phyloP scores from a whole-genome alignment of 768 basidiomycete genomes.

The Fistulinella prunicolor region DNA sequence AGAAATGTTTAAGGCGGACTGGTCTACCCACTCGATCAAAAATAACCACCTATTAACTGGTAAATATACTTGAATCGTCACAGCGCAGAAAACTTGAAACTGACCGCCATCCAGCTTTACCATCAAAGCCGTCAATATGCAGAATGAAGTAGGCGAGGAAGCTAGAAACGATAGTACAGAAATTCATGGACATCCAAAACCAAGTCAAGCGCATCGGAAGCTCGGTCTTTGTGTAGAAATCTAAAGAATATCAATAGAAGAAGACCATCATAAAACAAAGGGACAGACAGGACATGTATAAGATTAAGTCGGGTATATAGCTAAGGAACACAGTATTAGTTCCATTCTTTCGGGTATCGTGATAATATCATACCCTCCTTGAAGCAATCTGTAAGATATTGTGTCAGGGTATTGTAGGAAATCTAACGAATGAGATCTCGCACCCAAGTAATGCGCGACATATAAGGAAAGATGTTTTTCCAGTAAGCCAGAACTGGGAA shows the following conservation, averaged over 20 bases:
- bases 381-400: conserved; percentile 32
- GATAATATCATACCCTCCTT: conserved; percentile 40
- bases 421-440: background rate
- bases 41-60: conserved; percentile 33
- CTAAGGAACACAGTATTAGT: conserved; percentile 20
- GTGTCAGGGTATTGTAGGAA: background rate
- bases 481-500: conserved; percentile 56
- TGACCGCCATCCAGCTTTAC: conserved; percentile 16
- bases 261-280: no score
- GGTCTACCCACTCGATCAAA: conserved; percentile 31
- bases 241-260: background rate
- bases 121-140: conserved; percentile 7
- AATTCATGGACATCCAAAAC: conserved; percentile 65
- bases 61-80: background rate
- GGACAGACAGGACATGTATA: conserved; percentile 57
- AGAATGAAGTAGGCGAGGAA: conserved; percentile 68
- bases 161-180: conserved; percentile 51
- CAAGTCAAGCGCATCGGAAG: conserved; percentile 54
- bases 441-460: conserved; percentile 49
- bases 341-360: background rate
- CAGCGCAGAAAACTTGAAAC: conserved; percentile 28
- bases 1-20: background rate
- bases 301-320: conserved; percentile 57
- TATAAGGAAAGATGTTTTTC: conserved; percentile 48
- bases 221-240: conserved; percentile 57